Evolutionary conservation across 2,329 filamentous ascomycete genomes (phyloP), one percentile per base, ranked within the genome.

Genomic region (Teratosphaeria destructans): DNA sequence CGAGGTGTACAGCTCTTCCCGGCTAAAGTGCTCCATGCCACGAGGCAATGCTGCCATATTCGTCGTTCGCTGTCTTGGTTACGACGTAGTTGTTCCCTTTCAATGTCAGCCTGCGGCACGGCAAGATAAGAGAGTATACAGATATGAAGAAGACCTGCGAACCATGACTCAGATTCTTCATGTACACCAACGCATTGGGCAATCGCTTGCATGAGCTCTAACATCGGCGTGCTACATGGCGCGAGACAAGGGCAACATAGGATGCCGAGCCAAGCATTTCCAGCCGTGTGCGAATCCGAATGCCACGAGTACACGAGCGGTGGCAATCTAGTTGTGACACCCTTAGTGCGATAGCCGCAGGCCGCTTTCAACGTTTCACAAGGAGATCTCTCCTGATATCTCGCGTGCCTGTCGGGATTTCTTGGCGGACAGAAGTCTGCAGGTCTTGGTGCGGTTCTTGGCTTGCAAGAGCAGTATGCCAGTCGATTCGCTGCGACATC

Each of bases 1-100:
- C 65, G 82, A 83, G 27, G 84, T 88, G 73, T 90, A 90, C 5
- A 91, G 78, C 52, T 86, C 83, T 72, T 85, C 83, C 53, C 87
- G 83, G 71, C 87, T 82, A 65, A 90, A 79, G 67, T 89, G 86
- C 70, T 85, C 68, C 71, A 76, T 66, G 37, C 64, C 63, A 56
- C 58, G 61, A 12, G 66, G 64, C 34, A 66, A 56, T 23, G 56
- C 49, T 49, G 63, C 49, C 60, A 63, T 65, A 39, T 2, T 56
- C 7, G 49, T 27, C 4, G n/a, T 23, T 55, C 10, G 16, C 11
- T 43, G 37, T 43, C 29, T 32, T 32, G 29, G 29, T 32, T 32
- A 32, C 29, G 29, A 32, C 29, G 29, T 32, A 32, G 29, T 7
- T 32, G 29, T 32, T 32, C 7, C 29, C 29, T 32, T 32, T 32